These are phyloP conservation scores for Saccharomyces hybrid DNA, from an alignment of 1,139 yeast genomes.

Conservation along the genomic window DNA sequence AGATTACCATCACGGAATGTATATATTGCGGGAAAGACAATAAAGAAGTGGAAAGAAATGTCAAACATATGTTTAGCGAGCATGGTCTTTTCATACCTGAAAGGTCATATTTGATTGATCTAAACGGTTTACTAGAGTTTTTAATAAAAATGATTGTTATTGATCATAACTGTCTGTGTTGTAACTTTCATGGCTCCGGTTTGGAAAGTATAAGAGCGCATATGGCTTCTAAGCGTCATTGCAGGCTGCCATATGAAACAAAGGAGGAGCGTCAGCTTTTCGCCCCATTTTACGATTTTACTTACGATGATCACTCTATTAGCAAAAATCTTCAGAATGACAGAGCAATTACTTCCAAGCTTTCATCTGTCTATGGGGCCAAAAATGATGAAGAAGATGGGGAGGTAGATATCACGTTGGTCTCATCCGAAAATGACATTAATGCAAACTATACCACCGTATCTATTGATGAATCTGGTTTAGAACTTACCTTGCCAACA, in stretches of 20 bases:
- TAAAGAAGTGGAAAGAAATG: slow-evolving; percentile 50
- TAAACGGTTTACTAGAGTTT: slow-evolving; percentile 63
- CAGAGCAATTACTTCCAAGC: slow-evolving; percentile 35
- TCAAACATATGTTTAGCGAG: slow-evolving; percentile 63
- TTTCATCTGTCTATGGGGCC: slow-evolving; percentile 19
- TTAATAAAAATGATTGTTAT: slow-evolving; percentile 77
- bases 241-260: slow-evolving; percentile 79
- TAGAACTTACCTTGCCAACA: slow-evolving; percentile 55
- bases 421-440: slow-evolving; percentile 14
- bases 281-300: slow-evolving; percentile 80
- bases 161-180: slow-evolving; percentile 78
- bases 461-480: slow-evolving; percentile 42
- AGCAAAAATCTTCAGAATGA: slow-evolving; percentile 29
- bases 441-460: slow-evolving; percentile 33
- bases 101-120: slow-evolving; percentile 55
- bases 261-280: slow-evolving; percentile 74
- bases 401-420: neutral
- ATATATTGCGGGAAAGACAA: slow-evolving; percentile 39
- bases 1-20: slow-evolving; percentile 31
- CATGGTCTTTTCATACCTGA: slow-evolving; percentile 91
- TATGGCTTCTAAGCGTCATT: slow-evolving; percentile 77
- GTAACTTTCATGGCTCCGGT: slow-evolving; percentile 75
- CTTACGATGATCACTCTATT: slow-evolving; percentile 34
- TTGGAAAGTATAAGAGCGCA: slow-evolving; percentile 88
- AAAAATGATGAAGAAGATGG: slow-evolving; percentile 25